Conservation (phyloP, 179 eudicot genomes). For the Heliamphora pulchella region DNA sequence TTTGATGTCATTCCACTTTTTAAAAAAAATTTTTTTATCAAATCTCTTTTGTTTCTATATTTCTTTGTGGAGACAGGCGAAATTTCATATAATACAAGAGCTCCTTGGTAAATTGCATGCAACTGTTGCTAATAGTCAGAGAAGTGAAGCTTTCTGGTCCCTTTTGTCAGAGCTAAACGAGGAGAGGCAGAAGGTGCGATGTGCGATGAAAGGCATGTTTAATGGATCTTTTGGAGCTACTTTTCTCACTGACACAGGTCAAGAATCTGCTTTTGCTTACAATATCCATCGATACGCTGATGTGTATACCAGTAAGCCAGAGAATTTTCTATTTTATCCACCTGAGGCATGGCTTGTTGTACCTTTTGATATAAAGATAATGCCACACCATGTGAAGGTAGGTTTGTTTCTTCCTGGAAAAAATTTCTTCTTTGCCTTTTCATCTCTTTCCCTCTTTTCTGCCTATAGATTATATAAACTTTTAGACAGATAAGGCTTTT, state of each 20-base stretch:
- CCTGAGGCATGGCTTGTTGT: slow-evolving; percentile 91
- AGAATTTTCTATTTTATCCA: slow-evolving; percentile 78
- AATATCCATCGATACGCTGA: slow-evolving; percentile 95
- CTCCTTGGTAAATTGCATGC: slow-evolving; percentile 89
- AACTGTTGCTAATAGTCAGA: slow-evolving; percentile 41
- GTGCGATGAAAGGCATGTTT: slow-evolving; percentile 78
- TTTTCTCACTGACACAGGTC: slow-evolving; percentile 89
- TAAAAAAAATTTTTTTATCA: not conserved
- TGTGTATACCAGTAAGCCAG: slow-evolving; percentile 94
- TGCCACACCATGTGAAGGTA: slow-evolving; percentile 99
- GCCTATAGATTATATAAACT: not conserved
- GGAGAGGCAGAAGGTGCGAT: slow-evolving; percentile 76
- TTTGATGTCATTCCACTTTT: not conserved
- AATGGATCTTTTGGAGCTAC: slow-evolving; percentile 94
- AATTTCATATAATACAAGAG: slow-evolving; percentile 90
- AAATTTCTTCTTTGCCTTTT: not conserved
- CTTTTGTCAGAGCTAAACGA: slow-evolving; percentile 70
- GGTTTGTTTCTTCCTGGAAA: slow-evolving; percentile 9
- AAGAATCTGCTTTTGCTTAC: slow-evolving; percentile 93
- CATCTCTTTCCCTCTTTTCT: not conserved
- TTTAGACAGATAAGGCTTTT: not conserved
- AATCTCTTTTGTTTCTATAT: slow-evolving; percentile 3
- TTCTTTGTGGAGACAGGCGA: slow-evolving; percentile 50
- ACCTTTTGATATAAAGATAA: slow-evolving; percentile 85
- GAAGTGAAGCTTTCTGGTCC: slow-evolving; percentile 52